Evolutionary conservation across 257 asterid genomes (phyloP), one percentile per base, ranked within the genome.

Genomic region (Jacaranda mimosifolia): DNA sequence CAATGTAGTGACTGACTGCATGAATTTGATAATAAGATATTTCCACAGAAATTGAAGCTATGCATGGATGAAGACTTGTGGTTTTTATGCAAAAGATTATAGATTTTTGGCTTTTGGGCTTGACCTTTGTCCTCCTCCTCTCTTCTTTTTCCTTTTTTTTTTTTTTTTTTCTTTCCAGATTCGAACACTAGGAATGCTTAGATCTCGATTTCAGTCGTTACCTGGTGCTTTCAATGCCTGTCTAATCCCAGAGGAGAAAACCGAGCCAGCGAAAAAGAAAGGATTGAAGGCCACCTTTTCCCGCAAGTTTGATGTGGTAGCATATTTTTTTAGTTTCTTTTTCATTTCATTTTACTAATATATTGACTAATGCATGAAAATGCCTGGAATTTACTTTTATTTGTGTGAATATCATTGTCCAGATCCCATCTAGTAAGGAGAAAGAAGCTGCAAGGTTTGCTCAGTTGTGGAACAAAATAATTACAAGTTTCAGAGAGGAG

Each of bases 381-480:
- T 80, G 8, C 39, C 39, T 18, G 64, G 48, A 80, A 49, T 72
- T 76, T 9, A 48, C 18, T 57, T 63, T 68, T 39, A 57, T 78
- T 51, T 74, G 39, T 60, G 51, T 82, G 72, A 70, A 60, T 81
- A 40, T 65, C 77, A 53, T 40, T 63, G 56, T 75, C 66, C 85
- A 96, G 99, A 91, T 90, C 65, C 95, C 92, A 67, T 91, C 98
- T 81, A 90, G 86, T 59, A 87, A 88, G 79, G 98, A 91, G 82
- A 93, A 90, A 82, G 93, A 84, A 82, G 96, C 98, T 80, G 99
- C 99, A 39, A 90, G 97, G 82, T 96, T 96, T 90, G 98, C 99
- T 83, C 99, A 96, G 84, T 77, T 96, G 86, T 96, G 99, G 99
- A 96, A 96, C 88, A 90, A 91, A 88, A 96, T 96, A 51, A 89